Percentiles rank a stretch among this genome's conserved stretches.
These are phyloP conservation scores for Geosmithia flava DNA, from an alignment of 2,329 filamentous ascomycete species.

Conservation along the genomic window DNA sequence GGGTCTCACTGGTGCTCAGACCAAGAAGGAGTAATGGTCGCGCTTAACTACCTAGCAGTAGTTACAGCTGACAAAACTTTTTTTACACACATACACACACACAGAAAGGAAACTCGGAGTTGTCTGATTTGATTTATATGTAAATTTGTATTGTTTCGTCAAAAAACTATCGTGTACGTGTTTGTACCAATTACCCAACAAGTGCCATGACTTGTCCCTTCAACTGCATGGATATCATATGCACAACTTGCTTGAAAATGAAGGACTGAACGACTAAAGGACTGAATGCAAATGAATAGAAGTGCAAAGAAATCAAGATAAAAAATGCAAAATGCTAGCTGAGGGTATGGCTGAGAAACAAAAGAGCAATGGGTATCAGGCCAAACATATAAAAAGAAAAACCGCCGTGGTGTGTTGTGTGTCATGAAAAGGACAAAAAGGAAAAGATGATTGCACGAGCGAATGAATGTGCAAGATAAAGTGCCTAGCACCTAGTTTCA, in stretches of 20 bases:
- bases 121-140: background rate
- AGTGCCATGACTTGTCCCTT: background rate
- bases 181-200: background rate
- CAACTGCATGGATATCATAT: background rate
- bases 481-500: conserved; percentile 13
- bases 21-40: background rate
- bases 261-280: background rate
- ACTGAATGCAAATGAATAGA: background rate
- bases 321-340: background rate
- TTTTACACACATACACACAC: too few relatives aligned
- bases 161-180: background rate
- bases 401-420: background rate
- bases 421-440: background rate
- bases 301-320: background rate
- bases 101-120: background rate
- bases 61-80: too few relatives aligned
- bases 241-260: background rate
- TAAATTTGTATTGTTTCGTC: background rate
- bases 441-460: background rate
- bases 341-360: background rate
- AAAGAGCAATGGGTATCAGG: background rate
- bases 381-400: background rate
- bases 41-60: too few relatives aligned
- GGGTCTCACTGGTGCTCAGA: conserved; percentile 26
- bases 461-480: background rate